phyloP scores from a whole-genome alignment of 2,329 filamentous ascomycete species.

The Venturia aucupariae region DNA sequence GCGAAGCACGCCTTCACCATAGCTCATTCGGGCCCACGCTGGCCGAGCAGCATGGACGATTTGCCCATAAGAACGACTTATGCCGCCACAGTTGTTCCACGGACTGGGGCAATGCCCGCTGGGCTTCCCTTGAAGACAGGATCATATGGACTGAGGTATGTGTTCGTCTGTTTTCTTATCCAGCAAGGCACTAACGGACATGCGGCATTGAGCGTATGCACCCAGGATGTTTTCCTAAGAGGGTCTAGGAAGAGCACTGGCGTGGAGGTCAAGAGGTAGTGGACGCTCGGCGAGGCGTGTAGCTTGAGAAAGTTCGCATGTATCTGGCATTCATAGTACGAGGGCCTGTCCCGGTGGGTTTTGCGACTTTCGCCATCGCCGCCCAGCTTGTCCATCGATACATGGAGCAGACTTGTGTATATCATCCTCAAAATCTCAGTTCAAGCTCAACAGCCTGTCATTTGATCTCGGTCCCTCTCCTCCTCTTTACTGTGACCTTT shows the following conservation, averaged over 20 bases:
- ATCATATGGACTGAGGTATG: background rate
- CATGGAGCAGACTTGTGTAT: no score
- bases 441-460: no score
- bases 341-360: background rate
- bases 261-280: background rate
- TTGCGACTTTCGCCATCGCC: no score
- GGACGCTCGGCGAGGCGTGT: background rate
- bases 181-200: background rate
- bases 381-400: no score
- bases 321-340: background rate
- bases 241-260: background rate
- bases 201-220: background rate
- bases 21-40: background rate
- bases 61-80: background rate
- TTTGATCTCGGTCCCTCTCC: no score
- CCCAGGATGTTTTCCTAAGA: background rate
- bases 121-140: background rate
- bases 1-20: background rate
- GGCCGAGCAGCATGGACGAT: constrained; percentile 5
- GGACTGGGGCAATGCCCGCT: background rate
- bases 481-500: no score
- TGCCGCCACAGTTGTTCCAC: background rate
- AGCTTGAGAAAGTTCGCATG: background rate
- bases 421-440: no score
- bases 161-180: background rate